Evolutionary conservation across 208 protist species (phyloP), one percentile per base, ranked within the genome.

Genomic region (Porcisia hertigi): DNA sequence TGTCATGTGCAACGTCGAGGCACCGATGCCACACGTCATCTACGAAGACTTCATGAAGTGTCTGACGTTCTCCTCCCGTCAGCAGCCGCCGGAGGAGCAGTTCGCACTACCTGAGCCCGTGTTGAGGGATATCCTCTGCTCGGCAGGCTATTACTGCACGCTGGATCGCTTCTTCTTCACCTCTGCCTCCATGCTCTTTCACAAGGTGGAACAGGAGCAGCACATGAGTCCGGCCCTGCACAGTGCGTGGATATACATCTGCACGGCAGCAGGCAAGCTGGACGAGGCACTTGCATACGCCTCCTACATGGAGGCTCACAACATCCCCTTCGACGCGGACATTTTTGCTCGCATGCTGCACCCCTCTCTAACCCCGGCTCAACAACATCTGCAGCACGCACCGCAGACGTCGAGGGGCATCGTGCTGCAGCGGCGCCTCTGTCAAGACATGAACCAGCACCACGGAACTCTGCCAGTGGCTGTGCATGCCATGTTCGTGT

Each of bases 41-140:
- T 97, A 97, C 81, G 91, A 96, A 52, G 93, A 97, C 73, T 86
- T 97, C 34, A 93, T 95, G 92, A 89, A 94, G 71, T 87, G 79
- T 39, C 78, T 88, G 14, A 94, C 92, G 16, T 96, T 97, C 64
- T 57, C 86, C 6, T 93, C 89, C 0, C 80, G 89, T 23, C 93
- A 97, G 82, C 81, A 77, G 3, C 89, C 82, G 57, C 93, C 93
- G 14, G 89, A 96, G 84, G 86, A 91, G 69, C 93, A 97, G 82
- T 97, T 97, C 69, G 84, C 85, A 52, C 77, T 97, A 20, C 66
- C 83, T 1, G 71, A 84, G 7, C 36, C 55, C 2, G 45, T 94
- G 5, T 74, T 94, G 41, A 79, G 86, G 39, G 72, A 75, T 49
- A 39, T 97, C 64, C 80, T 97, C 52, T 91, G 88, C 74, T 85